Evolutionary conservation across 75 land plant genomes (phyloP), one percentile per base, ranked within the genome.

Genomic region (Pseudotsuga menziesii): DNA sequence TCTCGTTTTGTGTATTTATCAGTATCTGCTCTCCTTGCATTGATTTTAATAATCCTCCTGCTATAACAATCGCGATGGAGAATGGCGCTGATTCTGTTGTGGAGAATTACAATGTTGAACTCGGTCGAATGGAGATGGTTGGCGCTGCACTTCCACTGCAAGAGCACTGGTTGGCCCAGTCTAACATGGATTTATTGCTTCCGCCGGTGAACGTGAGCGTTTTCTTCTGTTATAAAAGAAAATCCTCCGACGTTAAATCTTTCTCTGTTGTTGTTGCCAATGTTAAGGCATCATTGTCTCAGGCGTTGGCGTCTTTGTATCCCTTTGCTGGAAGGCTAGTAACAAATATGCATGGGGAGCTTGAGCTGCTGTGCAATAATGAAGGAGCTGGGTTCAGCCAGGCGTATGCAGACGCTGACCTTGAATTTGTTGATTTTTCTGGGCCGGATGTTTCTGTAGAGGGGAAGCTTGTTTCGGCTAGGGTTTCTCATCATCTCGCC

Each of bases 321-420:
- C 77, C 83, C 5, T 77, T 88, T 26, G 85, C 87, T 15, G 90
- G 90, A 48, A 81, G 80, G 66, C 56, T 85, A 2, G 80, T 85
- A 16, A 48, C 39, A 15, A 88, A 80, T 79, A 35, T 76, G 25
- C 55, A 2, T 4, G 90, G 87, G 5, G 90, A 85, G 81, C 32
- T 1, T 14, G 87, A 85, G 79, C 73, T 88, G 12, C 75, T 76
- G 25, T 88, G 90, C 81, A 88, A 85, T 78, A 82, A 85, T 79
- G 76, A 82, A 5, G 90, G 90, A 11, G 87, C 83, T 0, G 85
- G 82, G 20, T 85, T 88, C 78, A 22, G 54, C 5, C 79, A 78
- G 12, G 87, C 83, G 3, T 74, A 64, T 22, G 81, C 85, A 2
- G 87, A 83, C 20, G 59, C 81, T 1, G 72, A 78, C 57, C 78